These are phyloP conservation scores for Pythium graminicola DNA, from an alignment of 352 stramenopile genomes.

Conservation along the genomic window DNA sequence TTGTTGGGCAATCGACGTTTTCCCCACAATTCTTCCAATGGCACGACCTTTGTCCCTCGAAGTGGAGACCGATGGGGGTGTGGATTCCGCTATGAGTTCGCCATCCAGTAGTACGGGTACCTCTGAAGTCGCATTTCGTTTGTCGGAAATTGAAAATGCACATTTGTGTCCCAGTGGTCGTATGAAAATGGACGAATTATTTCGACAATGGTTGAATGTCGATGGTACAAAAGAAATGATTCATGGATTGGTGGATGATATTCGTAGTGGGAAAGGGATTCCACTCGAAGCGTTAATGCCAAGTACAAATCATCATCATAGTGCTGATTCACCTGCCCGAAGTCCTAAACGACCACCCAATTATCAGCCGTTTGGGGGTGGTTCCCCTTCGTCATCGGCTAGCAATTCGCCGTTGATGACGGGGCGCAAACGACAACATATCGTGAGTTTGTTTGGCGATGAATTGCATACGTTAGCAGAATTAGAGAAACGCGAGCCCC, in stretches of 20 bases:
- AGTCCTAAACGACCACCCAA: slow-evolving; percentile 78
- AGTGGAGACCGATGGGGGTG: slow-evolving; percentile 31
- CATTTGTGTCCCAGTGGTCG: slow-evolving; percentile 68
- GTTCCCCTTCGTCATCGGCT: slow-evolving; percentile 21
- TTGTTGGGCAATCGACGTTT: too few relatives aligned
- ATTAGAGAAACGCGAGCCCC: slow-evolving; percentile 32
- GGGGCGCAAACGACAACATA: slow-evolving; percentile 49
- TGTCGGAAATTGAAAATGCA: slow-evolving; percentile 79
- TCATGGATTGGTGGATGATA: slow-evolving; percentile 67
- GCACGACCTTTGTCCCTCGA: slow-evolving; percentile 34
- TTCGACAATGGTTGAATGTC: slow-evolving; percentile 82
- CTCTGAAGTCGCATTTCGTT: slow-evolving; percentile 42
- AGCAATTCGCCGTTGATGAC: slow-evolving; percentile 34
- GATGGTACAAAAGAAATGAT: slow-evolving; percentile 84
- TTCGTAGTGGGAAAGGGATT: slow-evolving; percentile 68
- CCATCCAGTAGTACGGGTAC: slow-evolving; percentile 34
- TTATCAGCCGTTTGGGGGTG: slow-evolving; percentile 54
- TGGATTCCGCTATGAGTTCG: slow-evolving; percentile 57
- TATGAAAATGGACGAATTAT: slow-evolving; percentile 87
- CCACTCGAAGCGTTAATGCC: slow-evolving; percentile 30
- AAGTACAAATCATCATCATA: slow-evolving; percentile 9
- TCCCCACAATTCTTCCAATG: not conserved
- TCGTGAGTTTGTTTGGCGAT: slow-evolving; percentile 74
- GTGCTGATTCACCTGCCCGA: slow-evolving; percentile 49
- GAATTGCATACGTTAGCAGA: slow-evolving; percentile 50